Base-by-base conservation (phyloP, 495 filamentous ascomycete genomes). In the Penicillium pancosmium region DNA sequence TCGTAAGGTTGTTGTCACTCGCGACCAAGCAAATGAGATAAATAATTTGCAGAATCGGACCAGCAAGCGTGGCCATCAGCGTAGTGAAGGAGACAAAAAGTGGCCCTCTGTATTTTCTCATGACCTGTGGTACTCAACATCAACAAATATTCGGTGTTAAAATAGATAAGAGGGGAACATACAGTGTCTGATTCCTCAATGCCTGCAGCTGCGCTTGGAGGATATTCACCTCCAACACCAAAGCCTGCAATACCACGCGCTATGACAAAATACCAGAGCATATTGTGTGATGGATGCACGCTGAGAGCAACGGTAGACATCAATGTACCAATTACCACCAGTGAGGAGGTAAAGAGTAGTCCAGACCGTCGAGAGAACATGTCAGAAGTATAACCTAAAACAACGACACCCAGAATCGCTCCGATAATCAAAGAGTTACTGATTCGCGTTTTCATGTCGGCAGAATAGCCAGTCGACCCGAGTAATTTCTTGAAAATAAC, bases 261-360 rank as follows among this genome's bases (percentile, higher is more conserved):
- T 3, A 75, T 46, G 10, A 72, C 67, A 53, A 73, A 72, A 54
- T 68, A 75, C 72, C 72, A 75, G 25, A 75, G 59, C 72, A 75
- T 73, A 13, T 75, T 68, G 13, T 61, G 13, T 0, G 68, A 67
- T 12, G 68, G 68, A 25, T 68, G 62, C 5, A 75, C 66, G 13
- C 68, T 62, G 19, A 75, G 63, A 15, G 68, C 71, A 43, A 75
- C 54, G n/a, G 69, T 62, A 13, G 73, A 61, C 69, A 75, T 72
- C 59, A 75, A 59, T 34, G 71, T 73, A 25, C 67, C 64, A 25
- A 75, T 63, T 2, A 63, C 64, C 1, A 75, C 73, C 12, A 75
- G 48, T 0, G 63, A 68, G 10, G 73, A 73, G 1, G 73, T 75
- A 31, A 72, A 68, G 0, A 75, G 56, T n/a, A 75, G 52, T 2